These are phyloP conservation scores for Talinum fruticosum DNA, from an alignment of 148 eudicot species.

Conservation along the genomic window DNA sequence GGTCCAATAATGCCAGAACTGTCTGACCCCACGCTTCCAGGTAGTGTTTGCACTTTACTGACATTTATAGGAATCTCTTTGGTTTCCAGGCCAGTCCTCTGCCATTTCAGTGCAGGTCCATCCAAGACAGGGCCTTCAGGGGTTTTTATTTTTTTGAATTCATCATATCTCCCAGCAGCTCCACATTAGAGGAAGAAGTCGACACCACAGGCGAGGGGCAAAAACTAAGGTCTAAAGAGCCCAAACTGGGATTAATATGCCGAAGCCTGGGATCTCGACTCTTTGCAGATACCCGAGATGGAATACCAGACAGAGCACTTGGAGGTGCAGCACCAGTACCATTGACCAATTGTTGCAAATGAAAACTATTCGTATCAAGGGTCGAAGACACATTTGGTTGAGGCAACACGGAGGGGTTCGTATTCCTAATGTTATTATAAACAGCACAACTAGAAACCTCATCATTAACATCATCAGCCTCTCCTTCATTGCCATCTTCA, in stretches of 20 bases:
- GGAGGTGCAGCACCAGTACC: constrained; percentile 27
- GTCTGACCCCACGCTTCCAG: constrained; percentile 41
- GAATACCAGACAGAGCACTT: constrained; percentile 31
- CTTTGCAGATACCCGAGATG: constrained; percentile 39
- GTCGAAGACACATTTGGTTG: constrained; percentile 36
- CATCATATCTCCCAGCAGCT: constrained; percentile 33
- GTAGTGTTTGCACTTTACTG: constrained; percentile 20
- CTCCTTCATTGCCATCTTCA: constrained; percentile 58
- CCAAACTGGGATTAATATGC: constrained; percentile 39
- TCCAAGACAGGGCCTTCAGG: constrained; percentile 37
- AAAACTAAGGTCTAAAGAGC: constrained; percentile 34
- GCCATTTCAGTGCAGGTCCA: constrained; percentile 65
- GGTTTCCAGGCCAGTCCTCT: constrained; percentile 41
- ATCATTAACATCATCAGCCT: constrained; percentile 49
- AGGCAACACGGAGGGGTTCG: constrained; percentile 24
- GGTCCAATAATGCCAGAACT: constrained; percentile 35
- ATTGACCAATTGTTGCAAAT: constrained; percentile 36
- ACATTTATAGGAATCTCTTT: constrained; percentile 7
- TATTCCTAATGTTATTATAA: constrained; percentile 17
- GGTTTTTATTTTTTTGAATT: constrained; percentile 47
- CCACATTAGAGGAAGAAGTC: constrained; percentile 34
- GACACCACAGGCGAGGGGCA: constrained; percentile 27
- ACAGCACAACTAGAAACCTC: constrained; percentile 63
- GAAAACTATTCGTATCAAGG: constrained; percentile 26
- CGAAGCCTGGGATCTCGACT: constrained; percentile 92